A percentile compares a stretch with the other conserved stretches of the same genome.
Conservation (phyloP, 108 stramenopile genomes). For the Cyclostephanos tholiformis region DNA sequence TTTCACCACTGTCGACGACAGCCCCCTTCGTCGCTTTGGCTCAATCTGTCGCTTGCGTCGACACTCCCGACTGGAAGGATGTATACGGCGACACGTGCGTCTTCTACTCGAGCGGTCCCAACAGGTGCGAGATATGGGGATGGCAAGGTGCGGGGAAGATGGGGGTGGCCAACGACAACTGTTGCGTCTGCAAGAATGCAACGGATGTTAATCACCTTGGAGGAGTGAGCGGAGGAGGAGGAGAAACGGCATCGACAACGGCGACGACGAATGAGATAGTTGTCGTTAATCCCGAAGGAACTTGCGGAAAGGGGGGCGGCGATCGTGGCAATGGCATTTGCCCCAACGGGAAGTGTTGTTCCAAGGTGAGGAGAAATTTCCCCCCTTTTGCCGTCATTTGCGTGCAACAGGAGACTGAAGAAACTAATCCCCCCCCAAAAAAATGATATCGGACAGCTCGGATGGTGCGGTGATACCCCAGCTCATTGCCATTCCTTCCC, state of each 20-base stretch:
- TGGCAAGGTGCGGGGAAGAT: background rate
- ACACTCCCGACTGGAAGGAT: background rate
- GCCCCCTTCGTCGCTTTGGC: background rate
- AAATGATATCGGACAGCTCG: background rate
- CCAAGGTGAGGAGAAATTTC: background rate
- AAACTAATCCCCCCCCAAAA: background rate
- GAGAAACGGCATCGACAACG: too few species aligned
- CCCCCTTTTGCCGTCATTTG: background rate
- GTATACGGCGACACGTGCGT: background rate
- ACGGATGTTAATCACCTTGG: too few species aligned
- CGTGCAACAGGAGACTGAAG: background rate
- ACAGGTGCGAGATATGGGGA: background rate
- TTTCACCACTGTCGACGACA: background rate
- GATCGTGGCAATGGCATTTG: slow-evolving; percentile 28
- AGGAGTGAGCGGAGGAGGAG: too few species aligned
- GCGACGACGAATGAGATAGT: background rate
- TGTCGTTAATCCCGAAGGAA: slow-evolving; percentile 10
- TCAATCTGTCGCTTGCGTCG: background rate
- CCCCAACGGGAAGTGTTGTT: slow-evolving; percentile 29
- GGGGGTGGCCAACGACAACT: background rate
- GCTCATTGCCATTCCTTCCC: background rate
- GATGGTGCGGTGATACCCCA: background rate
- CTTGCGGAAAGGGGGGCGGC: slow-evolving; percentile 16
- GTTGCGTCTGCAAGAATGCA: background rate
- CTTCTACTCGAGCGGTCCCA: background rate